Evolutionary conservation across 805 yeast genomes (phyloP), one percentile per base, ranked within the genome.

Genomic region (Saturnispora gosingensis): DNA sequence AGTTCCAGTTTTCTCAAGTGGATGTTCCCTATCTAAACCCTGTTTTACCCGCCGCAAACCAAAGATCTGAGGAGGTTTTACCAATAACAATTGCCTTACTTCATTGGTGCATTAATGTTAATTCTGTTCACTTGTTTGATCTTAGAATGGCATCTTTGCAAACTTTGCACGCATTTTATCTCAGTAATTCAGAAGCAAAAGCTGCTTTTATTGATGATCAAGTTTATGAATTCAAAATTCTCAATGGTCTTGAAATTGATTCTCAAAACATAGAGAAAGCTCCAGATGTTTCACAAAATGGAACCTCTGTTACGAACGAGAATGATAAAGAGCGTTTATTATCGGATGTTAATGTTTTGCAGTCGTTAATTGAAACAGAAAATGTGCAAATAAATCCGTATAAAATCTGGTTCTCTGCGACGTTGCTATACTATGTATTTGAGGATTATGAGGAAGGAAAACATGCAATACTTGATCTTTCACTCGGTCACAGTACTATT

Each of bases 1-100:
- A 93, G 65, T 68, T 70, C 13, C 80, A 80, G 53, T 84, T 91
- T 59, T 74, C 88, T 1, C 81, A 81, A 50, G 82, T 91, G 13
- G 98, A 93, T 65, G 97, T 93, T 7, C 99, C 99, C 0, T 88
- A 83, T 62, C 73, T 90, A 51, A 97, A 88, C 61, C 88, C 96
- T 10, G 59, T 64, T 48, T 55, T 67, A 43, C 71, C 71, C 10
- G 24, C 52, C 2, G 16, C 59, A 9, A 64, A 64, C 7, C 71
- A 67, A 52, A 63, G 57, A 50, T 63, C 60, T 50, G 69, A 63
- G 13, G 62, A 58, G 1, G 48, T 77, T 1, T 67, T 88, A 2
- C 91, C 97, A 0, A 95, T 87, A 0, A 73, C 84, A 0, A 72
- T 76, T 28, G 88, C 95, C 0, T 70, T 93, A 47, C 61, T 91